Conservation (phyloP, 805 yeast species). For the Starmerella vaccinii region DNA sequence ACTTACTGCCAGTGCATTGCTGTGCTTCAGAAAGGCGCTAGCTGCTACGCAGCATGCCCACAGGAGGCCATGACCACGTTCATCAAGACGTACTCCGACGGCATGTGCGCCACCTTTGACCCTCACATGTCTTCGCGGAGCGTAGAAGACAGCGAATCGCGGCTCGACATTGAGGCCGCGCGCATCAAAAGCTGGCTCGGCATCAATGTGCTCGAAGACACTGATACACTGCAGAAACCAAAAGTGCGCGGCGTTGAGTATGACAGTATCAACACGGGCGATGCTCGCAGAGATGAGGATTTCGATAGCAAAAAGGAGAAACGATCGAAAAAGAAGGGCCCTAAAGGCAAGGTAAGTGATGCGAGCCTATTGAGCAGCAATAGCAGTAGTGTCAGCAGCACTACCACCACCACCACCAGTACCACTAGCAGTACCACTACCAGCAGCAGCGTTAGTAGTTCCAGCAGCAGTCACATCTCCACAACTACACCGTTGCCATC, state of each 20-base stretch:
- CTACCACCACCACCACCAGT: not conserved
- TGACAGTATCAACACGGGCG: not conserved
- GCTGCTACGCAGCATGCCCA: constrained; percentile 24
- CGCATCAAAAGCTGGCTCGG: constrained; percentile 1
- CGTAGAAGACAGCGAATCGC: not conserved
- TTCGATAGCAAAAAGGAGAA: not conserved
- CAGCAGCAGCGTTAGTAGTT: too few relatives aligned
- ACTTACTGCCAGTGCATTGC: constrained; percentile 19
- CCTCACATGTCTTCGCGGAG: constrained; percentile 10
- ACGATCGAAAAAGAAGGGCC: not conserved
- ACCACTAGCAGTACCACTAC: not conserved
- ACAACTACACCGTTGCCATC: too few relatives aligned
- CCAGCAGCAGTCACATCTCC: too few relatives aligned
- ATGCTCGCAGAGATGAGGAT: not conserved
- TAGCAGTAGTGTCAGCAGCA: not conserved
- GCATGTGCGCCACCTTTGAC: constrained; percentile 19
- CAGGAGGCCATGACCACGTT: constrained; percentile 17
- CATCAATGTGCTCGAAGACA: not conserved
- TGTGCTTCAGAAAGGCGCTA: constrained; percentile 18
- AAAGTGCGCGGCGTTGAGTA: not conserved
- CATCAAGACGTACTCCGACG: constrained; percentile 17
- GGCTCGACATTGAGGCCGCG: not conserved
- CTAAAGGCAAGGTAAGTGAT: not conserved
- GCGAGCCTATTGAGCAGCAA: too few relatives aligned
- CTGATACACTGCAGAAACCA: not conserved